A percentile compares a stretch with the other conserved stretches of the same genome.
These are phyloP conservation scores for Tephrocybe sp. DNA, from an alignment of 768 basidiomycete genomes.

Conservation along the genomic window DNA sequence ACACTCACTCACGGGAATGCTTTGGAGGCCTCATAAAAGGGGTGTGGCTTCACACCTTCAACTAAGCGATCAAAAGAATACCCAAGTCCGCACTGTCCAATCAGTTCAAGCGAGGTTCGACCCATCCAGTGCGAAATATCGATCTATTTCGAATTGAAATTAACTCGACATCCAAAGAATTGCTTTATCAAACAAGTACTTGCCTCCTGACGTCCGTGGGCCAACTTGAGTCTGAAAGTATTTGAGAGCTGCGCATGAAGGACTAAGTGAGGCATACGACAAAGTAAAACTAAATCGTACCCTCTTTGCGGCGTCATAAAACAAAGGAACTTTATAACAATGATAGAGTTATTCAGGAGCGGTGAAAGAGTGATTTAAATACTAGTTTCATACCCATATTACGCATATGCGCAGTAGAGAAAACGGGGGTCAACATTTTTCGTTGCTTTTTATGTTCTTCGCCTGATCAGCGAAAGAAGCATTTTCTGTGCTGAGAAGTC, in stretches of 20 bases:
- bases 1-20: neutral
- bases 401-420: conserved; percentile 19
- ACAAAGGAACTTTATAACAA: conserved; percentile 12
- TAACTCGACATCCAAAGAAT: no score
- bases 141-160: conserved; percentile 5
- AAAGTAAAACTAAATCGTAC: neutral
- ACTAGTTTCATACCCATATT: conserved; percentile 15
- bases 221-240: conserved; percentile 3
- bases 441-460: conserved; percentile 16
- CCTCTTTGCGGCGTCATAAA: conserved; percentile 17
- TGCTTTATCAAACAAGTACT: neutral
- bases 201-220: conserved; percentile 13
- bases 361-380: no score
- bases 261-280: no score
- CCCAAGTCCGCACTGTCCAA: conserved; percentile 19
- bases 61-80: conserved; percentile 17
- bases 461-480: no score
- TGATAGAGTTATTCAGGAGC: neutral
- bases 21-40: conserved; percentile 13
- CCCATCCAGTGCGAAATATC: conserved; percentile 20
- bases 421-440: conserved; percentile 20
- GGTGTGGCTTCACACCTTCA: conserved; percentile 13
- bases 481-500: no score
- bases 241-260: conserved; percentile 1
- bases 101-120: conserved; percentile 19